phyloP scores from a whole-genome alignment of 2,329 filamentous ascomycete species.

The Colletotrichum sp. region DNA sequence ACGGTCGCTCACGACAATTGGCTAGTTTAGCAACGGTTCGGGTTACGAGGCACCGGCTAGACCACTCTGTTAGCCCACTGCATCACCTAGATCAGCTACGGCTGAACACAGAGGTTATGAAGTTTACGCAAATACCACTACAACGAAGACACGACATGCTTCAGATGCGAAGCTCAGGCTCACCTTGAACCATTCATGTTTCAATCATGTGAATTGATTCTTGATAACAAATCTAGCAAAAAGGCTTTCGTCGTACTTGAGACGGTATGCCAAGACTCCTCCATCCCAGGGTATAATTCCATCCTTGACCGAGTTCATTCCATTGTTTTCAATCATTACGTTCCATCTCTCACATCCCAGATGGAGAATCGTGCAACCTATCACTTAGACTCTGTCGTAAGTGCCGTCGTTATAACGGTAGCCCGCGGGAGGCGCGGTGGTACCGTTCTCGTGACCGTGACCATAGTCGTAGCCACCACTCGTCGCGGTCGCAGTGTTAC shows the following conservation, averaged over 20 bases:
- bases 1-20: background rate
- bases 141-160: background rate
- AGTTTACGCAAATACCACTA: background rate
- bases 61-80: background rate
- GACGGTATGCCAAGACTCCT: background rate
- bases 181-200: background rate
- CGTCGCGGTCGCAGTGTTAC: background rate
- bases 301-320: background rate
- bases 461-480: background rate
- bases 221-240: background rate
- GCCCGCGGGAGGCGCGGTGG: constrained; percentile 22
- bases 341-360: background rate
- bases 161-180: background rate
- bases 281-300: constrained; percentile 11
- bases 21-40: background rate
- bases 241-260: background rate
- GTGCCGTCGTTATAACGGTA: constrained; percentile 44
- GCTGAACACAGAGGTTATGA: background rate
- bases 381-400: constrained; percentile 27
- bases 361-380: constrained; percentile 24
- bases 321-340: background rate
- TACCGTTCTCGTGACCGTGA: constrained; percentile 11
- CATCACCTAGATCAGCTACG: background rate
- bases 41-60: background rate
- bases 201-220: background rate